Base-by-base conservation (phyloP, 768 basidiomycete genomes). In the Pulveroboletus ravenelii region DNA sequence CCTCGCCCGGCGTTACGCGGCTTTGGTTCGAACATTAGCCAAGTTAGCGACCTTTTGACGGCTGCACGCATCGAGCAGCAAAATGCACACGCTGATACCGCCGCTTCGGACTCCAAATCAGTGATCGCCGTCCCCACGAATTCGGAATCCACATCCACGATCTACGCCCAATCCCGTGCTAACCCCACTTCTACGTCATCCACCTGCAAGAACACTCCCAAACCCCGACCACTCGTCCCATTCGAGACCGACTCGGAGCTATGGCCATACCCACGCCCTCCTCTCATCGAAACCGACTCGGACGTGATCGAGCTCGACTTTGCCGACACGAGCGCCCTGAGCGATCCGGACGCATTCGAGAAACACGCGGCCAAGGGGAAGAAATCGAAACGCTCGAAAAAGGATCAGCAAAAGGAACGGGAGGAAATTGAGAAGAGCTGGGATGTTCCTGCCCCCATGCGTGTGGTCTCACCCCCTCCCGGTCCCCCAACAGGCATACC, bases 301-400 rank as follows among this genome's bases (percentile, higher is more conserved):
- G 86, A 85, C 48, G 79, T 89, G 23, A 77, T 89, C 10, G 87
- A 89, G 64, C 79, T 89, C 45, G 84, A 86, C 62, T 89, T 87
- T 59, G 75, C 76, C 6, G 87, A 89, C 48, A 89, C 78, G 38
- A 82, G 84, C 50, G 81, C 84, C 18, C 64, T 89, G 59, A 87
- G 85, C 61, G 82, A 89, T 56, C 79, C 80, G 2, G 77, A 76
- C 42, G 76, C 77, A 10, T 87, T 85, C 58, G 59, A 74, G 67
- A 51, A 53, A 68, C 51, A 61, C 15, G 45, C 50, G 37, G 53
- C 57, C 54, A 68, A 66, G 18, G 55, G 58, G 18, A 64, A 57
- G 54, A 62, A 59, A 49, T 14, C 55, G 17, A 63, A 50, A 43
- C 60, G 54, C 20, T 55, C 53, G 14, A 73, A 61, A 64, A 72